phyloP scores from a whole-genome alignment of 306 rosid species.

The Glycine tomentella region DNA sequence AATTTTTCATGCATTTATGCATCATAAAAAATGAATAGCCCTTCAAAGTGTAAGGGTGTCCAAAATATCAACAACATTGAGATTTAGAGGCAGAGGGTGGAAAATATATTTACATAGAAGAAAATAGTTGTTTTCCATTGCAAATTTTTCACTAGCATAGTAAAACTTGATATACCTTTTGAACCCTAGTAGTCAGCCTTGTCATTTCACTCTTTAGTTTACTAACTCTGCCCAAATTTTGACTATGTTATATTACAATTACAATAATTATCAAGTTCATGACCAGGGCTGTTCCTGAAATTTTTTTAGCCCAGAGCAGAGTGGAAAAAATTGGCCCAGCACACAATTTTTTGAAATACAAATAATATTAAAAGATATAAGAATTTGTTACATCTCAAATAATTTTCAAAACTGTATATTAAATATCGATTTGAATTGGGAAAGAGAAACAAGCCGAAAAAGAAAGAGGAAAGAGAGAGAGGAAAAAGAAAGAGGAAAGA shows the following conservation, averaged over 20 bases:
- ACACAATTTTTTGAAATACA: no score
- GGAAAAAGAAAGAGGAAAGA: no score
- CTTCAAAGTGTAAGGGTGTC: background rate
- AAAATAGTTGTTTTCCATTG: constrained; percentile 9
- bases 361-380: no score
- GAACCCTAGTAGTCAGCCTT: constrained; percentile 95
- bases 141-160: no score
- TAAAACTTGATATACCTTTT: constrained; percentile 68
- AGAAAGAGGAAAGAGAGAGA: no score
- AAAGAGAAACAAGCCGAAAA: no score
- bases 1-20: constrained; percentile 15
- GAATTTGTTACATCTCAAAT: no score
- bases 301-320: no score
- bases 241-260: constrained; percentile 61
- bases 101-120: constrained; percentile 9
- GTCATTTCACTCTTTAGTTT: constrained; percentile 97
- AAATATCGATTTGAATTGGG: no score
- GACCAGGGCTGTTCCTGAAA: no score
- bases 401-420: no score
- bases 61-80: constrained; percentile 26
- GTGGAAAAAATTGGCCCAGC: no score
- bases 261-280: constrained; percentile 35
- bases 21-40: background rate
- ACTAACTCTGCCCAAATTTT: constrained; percentile 97
- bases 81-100: constrained; percentile 24